Evolutionary conservation across 139 green algal species (phyloP), one percentile per base, ranked within the genome.

Genomic region (Chlamydomonas incerta): DNA sequence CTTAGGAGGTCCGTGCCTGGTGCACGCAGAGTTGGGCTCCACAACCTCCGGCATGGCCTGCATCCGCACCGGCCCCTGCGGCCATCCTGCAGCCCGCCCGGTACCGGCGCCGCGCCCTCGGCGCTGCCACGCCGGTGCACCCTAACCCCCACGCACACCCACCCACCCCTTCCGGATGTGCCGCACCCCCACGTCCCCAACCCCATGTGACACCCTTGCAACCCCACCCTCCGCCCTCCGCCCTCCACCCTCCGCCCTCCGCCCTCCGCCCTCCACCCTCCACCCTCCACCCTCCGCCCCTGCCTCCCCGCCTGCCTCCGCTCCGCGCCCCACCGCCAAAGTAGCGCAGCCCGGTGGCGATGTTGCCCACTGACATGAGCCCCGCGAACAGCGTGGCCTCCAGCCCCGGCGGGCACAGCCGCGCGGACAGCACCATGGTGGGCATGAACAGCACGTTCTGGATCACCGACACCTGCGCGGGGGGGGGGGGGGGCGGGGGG

Each of bases 351-450:
- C 62, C 62, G 13, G 26, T 68, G 24, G 62, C 62, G 26, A 68
- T 14, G 66, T 72, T 72, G n/a, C 31, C 17, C 31, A 72, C 50
- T 31, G 31, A 47, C 96, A 98, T 98, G 31, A 98, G 87, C 24
- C 93, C 93, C 26, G 96, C 96, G 91, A 98, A 98, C 28, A 98
- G 88, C 9, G 96, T 98, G 33, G 96, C 96, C 74, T 82, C 74
- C 31, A 98, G 91, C 2, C 94, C 94, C 93, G 92, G 34, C n/a
- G 84, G 84, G 74, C 84, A 88, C 34, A 88, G 55, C 52, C 84
- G 86, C 24, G 96, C 95, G 5, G 95, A 94, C 9, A 98, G 88
- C 46, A 98, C 96, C 34, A 98, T 90, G 4, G 97, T 87, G 24
- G 96, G 96, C 95, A 98, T 97, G 90, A 97, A 70, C 29, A 34